Percentiles rank a stretch among this genome's conserved stretches.
Conservation (phyloP, 1,139 yeast species). For the Kodamaea suecica region DNA sequence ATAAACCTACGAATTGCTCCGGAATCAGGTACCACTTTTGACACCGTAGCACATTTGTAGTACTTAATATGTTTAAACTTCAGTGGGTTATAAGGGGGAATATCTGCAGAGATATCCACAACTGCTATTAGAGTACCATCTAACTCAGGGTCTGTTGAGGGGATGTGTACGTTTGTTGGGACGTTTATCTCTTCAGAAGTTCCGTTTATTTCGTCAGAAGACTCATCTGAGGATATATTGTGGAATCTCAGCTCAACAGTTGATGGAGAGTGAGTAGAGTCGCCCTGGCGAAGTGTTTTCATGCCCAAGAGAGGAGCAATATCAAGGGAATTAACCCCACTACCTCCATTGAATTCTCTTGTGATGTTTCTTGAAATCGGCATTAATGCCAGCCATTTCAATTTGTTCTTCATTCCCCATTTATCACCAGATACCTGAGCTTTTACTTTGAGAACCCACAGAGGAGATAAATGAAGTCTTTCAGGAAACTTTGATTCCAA, state of each 20-base stretch:
- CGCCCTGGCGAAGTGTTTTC: conserved; percentile 73
- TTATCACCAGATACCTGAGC: conserved; percentile 65
- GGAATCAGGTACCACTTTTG: conserved; percentile 71
- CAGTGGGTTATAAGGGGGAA: conserved; percentile 69
- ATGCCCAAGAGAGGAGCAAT: conserved; percentile 60
- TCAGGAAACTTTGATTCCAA: conserved; percentile 50
- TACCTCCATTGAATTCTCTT: conserved; percentile 26
- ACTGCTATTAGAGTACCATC: conserved; percentile 50
- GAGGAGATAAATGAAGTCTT: conserved; percentile 49
- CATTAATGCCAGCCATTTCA: conserved; percentile 61
- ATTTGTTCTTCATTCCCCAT: conserved; percentile 77
- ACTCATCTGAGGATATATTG: conserved; percentile 29
- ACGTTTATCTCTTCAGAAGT: background rate
- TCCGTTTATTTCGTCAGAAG: conserved; percentile 19
- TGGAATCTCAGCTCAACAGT: conserved; percentile 48
- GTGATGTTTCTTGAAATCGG: conserved; percentile 48
- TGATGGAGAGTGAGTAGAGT: conserved; percentile 56
- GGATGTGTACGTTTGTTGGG: background rate
- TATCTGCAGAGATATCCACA: conserved; percentile 72
- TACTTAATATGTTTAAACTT: conserved; percentile 53
- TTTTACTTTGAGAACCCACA: conserved; percentile 62
- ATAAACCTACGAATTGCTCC: conserved; percentile 58
- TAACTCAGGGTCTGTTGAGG: conserved; percentile 8
- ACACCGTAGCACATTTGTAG: conserved; percentile 73
- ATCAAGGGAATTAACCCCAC: no score